Evolutionary conservation across 225 moss, liverwort and hornwort genomes (phyloP).

Genomic region (Anthoceros angustus): DNA sequence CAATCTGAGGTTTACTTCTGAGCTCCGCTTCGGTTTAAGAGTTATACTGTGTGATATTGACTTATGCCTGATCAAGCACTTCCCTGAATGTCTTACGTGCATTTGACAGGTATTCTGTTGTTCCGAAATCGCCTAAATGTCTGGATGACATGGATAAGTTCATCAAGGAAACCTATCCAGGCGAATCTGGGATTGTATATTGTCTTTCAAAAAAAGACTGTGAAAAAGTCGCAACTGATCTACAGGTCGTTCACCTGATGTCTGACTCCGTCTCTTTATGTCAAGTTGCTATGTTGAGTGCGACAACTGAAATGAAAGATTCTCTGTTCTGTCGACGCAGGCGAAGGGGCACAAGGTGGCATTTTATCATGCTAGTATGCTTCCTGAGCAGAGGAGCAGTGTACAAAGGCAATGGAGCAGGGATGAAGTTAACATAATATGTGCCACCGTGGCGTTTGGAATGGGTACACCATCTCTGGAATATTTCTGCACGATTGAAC

Average conservation of each 20-base stretch:
- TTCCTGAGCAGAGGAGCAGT: slow-evolving; percentile 56
- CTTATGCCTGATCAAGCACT: not conserved
- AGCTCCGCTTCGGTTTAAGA: not conserved
- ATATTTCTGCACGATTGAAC: not conserved
- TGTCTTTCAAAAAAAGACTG: slow-evolving; percentile 90
- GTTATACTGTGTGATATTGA: not conserved
- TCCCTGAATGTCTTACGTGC: not conserved
- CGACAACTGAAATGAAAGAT: not conserved
- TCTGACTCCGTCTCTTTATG: not conserved
- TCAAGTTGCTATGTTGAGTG: not conserved
- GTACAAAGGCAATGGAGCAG: slow-evolving; percentile 98
- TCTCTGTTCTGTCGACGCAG: slow-evolving; percentile 20
- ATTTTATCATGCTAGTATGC: slow-evolving; percentile 88
- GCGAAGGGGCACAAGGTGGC: slow-evolving; percentile 78
- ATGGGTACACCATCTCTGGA: slow-evolving; percentile 43
- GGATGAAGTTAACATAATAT: slow-evolving; percentile 79
- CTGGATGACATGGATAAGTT: slow-evolving; percentile 85
- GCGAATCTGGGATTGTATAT: slow-evolving; percentile 89
- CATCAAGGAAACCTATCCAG: slow-evolving; percentile 52
- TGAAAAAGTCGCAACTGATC: slow-evolving; percentile 70
- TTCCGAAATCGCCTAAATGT: slow-evolving; percentile 68
- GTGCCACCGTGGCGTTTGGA: slow-evolving; percentile 98
- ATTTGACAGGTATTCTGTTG: slow-evolving; percentile 62
- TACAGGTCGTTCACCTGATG: slow-evolving; percentile 35
- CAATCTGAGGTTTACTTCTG: slow-evolving; percentile 43